Percentiles rank a stretch among this genome's conserved stretches.
These are phyloP conservation scores for Mimosa bimucronata DNA, from an alignment of 306 rosid genomes.

Conservation along the genomic window DNA sequence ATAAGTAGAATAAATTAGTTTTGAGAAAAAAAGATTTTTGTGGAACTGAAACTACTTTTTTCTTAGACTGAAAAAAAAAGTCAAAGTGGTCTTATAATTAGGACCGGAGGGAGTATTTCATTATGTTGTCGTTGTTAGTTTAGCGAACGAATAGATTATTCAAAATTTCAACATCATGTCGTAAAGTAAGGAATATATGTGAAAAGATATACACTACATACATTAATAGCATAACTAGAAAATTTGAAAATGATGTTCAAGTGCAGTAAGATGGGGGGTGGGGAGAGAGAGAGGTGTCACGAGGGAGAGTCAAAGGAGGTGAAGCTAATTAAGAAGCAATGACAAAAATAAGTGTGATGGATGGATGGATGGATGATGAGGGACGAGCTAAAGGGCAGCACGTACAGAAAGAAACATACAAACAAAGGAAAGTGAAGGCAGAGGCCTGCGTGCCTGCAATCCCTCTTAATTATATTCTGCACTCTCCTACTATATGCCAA, in stretches of 20 bases:
- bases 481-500: slow-evolving; percentile 38
- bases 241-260: neutral
- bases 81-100: too few relatives aligned
- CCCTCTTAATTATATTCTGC: slow-evolving; percentile 57
- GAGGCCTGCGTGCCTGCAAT: slow-evolving; percentile 9
- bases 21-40: too few relatives aligned
- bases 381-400: neutral
- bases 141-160: neutral
- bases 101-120: neutral
- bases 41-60: too few relatives aligned
- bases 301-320: slow-evolving; percentile 49
- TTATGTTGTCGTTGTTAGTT: too few relatives aligned
- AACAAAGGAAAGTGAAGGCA: slow-evolving; percentile 69
- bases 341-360: neutral
- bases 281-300: slow-evolving; percentile 64
- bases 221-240: neutral
- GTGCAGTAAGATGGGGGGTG: neutral
- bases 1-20: too few relatives aligned
- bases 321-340: neutral
- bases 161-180: neutral
- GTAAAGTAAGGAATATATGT: neutral
- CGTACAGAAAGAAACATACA: slow-evolving; percentile 50
- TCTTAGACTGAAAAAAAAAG: too few relatives aligned
- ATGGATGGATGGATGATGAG: neutral
- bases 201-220: neutral